These are phyloP conservation scores for Calamus simplicifolius DNA, from an alignment of 176 grass and related monocot species.

Conservation along the genomic window DNA sequence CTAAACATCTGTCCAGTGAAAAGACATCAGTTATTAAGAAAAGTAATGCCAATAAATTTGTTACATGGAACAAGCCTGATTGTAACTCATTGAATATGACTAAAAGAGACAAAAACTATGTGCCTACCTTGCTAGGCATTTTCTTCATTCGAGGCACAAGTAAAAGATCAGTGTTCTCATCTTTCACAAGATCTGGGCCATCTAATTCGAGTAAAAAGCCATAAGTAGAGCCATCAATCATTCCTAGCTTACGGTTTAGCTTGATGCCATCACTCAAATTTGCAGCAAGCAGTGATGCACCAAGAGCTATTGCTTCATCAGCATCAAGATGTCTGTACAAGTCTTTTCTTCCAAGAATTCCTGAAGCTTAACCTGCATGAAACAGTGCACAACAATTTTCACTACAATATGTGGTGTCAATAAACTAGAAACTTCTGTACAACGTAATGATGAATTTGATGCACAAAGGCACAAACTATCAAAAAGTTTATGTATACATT, in stretches of 20 bases:
- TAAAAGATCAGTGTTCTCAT: constrained; percentile 60
- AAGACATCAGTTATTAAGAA: constrained; percentile 15
- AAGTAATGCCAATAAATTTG: background rate
- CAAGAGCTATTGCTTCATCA: constrained; percentile 97
- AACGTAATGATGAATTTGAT: no score
- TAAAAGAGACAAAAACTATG: background rate
- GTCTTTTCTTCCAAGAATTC: constrained; percentile 72
- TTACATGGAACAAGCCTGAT: constrained; percentile 4
- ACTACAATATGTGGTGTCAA: no score
- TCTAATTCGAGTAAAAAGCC: constrained; percentile 71
- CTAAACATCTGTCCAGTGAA: constrained; percentile 62
- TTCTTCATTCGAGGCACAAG: constrained; percentile 94
- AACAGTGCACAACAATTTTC: background rate
- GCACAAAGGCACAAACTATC: no score
- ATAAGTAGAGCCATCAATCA: constrained; percentile 96
- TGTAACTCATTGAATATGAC: background rate
- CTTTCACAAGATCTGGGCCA: constrained; percentile 59
- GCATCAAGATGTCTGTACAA: constrained; percentile 94
- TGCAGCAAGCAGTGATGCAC: constrained; percentile 91
- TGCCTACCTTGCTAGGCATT: constrained; percentile 85
- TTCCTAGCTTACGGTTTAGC: constrained; percentile 92
- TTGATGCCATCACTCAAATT: constrained; percentile 99
- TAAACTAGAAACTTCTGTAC: no score
- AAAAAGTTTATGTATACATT: no score
- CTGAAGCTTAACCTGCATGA: constrained; percentile 71